Evolutionary conservation across 345 rosid genomes (phyloP), one percentile per base, ranked within the genome.

Genomic region (Boechera stricta): DNA sequence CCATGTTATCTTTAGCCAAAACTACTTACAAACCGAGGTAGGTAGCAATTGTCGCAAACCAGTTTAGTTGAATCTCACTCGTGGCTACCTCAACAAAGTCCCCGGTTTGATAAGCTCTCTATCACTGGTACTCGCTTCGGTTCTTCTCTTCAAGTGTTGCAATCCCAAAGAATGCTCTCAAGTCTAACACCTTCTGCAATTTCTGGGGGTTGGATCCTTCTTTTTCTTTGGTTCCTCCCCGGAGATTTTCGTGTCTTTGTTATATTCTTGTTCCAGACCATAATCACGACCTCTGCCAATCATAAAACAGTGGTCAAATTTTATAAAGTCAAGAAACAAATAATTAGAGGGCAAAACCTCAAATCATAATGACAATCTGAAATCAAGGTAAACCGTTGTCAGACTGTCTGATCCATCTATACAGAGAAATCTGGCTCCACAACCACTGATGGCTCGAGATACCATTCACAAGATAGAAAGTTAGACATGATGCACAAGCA

Each of bases 361-460:
- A 56, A 13, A 31, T 15, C 21, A 56, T 6, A 13, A 13, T 6
- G 38, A 13, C 9, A 31, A 56, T 31, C 21, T 55, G 3, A 31
- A 3, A 31, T 31, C 61, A 56, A 56, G 61, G 61, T 56, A 31
- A 56, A 56, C 21, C 32, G 31, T 56, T 56, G 36, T 56, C 39
- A 31, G 61, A 24, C 61, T 42, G 44, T 39, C 44, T 39, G 12
- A 39, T 12, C 12, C 42, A 39, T 9, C 44, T 10, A 39, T 39
- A 39, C 39, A 39, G 12, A 42, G 47, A 42, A 10, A 42, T 12
- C 5, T 42, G n/a, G 15, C 47, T 42, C 47, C 47, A 42, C 47
- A 26, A 16, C 62, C 41, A 57, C 62, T 33, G 36, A 56, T 56
- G 61, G 61, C 18, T 32, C 15, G 61, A 56, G 21, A 56, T 29